phyloP scores from a whole-genome alignment of 2,329 filamentous ascomycete species.

The Xylariaceae sp. region DNA sequence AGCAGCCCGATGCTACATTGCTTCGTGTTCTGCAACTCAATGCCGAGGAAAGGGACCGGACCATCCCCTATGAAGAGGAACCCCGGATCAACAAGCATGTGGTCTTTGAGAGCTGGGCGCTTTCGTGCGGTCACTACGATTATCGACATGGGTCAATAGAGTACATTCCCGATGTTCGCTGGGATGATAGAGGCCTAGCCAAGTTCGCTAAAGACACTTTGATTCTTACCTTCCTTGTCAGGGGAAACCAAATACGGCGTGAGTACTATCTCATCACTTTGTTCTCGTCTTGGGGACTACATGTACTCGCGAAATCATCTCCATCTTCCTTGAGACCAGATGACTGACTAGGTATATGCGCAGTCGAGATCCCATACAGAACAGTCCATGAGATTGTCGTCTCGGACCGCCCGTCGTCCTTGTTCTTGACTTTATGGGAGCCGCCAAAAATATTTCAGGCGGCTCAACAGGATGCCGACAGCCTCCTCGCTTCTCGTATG shows the following conservation, averaged over 20 bases:
- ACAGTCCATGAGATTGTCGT: constrained; percentile 44
- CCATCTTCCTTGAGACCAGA: no score
- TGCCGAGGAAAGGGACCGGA: constrained; percentile 28
- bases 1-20: constrained; percentile 32
- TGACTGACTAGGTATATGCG: constrained; percentile 1
- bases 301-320: no score
- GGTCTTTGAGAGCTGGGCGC: constrained; percentile 18
- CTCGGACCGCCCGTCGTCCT: constrained; percentile 32
- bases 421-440: constrained; percentile 48
- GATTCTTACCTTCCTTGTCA: constrained; percentile 34
- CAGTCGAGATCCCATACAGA: constrained; percentile 45
- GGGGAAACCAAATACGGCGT: constrained; percentile 22
- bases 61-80: constrained; percentile 24
- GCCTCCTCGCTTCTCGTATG: constrained; percentile 14
- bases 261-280: not conserved
- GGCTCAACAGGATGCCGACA: not conserved
- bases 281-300: not conserved
- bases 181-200: constrained; percentile 35
- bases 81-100: constrained; percentile 16
- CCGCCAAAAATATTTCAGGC: constrained; percentile 45
- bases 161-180: constrained; percentile 40
- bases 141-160: constrained; percentile 36
- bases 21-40: constrained; percentile 34
- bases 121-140: constrained; percentile 46
- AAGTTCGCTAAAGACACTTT: constrained; percentile 42